Base-by-base conservation (phyloP, 2,329 filamentous ascomycete species). In the Ascosphaera pollenicola region DNA sequence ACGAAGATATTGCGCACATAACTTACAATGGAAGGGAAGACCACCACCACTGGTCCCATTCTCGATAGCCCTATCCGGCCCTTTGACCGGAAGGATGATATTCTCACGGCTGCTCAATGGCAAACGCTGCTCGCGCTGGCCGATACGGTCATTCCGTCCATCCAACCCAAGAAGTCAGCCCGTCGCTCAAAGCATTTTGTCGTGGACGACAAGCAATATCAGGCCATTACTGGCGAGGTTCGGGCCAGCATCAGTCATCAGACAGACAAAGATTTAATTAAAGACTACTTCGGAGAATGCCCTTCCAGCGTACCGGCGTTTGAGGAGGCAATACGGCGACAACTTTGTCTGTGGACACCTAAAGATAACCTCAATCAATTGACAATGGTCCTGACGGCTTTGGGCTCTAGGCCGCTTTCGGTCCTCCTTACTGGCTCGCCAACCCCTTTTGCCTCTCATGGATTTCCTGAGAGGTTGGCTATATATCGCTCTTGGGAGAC, bases 101-200 rank as follows among this genome's bases (percentile, higher is more conserved):
- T 68, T 37, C 61, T 74, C 45, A 66, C 62, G 2, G 52, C 63
- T 10, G 51, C 58, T 2, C 72, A 76, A 61, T 75, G 71, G 71
- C 60, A 56, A 21, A 71, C 66, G 1, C 54, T 76, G 2, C 56
- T 69, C 36, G 64, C 70, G 17, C 61, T 76, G 21, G 60, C 65
- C 7, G 70, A 75, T 44, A 62, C 70, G 1, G 55, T 74, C 37
- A 57, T 75, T 16, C 70, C 71, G 1, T 60, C 66, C 2, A 57
- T 74, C 42, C 58, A 56, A 30, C 57, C 60, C 2, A 52, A 55
- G 0, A 51, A 52, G 3, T 51, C 49, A 0, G 52, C 55, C 6
- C 54, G 54, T 36, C 50, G 53, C 8, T 44, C 44, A 0, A 50
- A 48, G 1, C 53, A 60, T 26, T 57, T 64, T 30, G 52, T 54